Evolutionary conservation across 768 basidiomycete genomes (phyloP).

Genomic region (Pleurotus giganteus): DNA sequence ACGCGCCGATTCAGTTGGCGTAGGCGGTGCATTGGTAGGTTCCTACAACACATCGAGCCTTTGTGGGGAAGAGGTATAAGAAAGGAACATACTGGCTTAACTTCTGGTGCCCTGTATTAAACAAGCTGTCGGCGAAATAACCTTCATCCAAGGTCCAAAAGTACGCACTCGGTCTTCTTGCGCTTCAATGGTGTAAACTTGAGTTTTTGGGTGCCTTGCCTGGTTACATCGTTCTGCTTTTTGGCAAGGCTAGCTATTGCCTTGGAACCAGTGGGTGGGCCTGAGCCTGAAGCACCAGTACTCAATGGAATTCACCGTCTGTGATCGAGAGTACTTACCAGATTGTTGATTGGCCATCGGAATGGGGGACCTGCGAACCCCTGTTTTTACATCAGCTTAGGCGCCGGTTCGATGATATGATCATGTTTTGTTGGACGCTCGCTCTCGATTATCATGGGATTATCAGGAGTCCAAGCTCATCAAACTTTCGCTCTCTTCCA

Average conservation of each 20-base stretch:
- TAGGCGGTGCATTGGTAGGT: conserved; percentile 31
- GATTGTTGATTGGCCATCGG: conserved; percentile 14
- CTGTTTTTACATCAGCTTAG: not conserved
- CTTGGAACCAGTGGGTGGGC: conserved; percentile 39
- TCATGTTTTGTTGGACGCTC: not conserved
- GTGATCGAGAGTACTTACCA: conserved; percentile 18
- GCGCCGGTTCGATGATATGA: not conserved
- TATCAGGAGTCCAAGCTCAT: not conserved
- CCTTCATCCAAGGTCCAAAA: too few species aligned
- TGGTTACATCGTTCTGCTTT: conserved; percentile 67
- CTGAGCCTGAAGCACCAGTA: conserved; percentile 25
- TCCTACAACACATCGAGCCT: conserved; percentile 38
- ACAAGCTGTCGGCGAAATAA: too few species aligned
- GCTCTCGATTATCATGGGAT: conserved; percentile 9
- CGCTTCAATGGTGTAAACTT: conserved; percentile 68
- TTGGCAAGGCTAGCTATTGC: conserved; percentile 78
- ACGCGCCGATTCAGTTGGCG: conserved; percentile 28
- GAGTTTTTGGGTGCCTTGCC: conserved; percentile 72
- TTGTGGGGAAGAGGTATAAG: not conserved
- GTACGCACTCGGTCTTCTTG: conserved; percentile 66
- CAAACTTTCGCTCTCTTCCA: conserved; percentile 12
- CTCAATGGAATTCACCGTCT: conserved; percentile 11
- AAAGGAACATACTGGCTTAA: conserved; percentile 51
- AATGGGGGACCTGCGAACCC: not conserved
- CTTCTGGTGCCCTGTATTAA: conserved; percentile 43